Percentiles rank a stretch among this genome's conserved stretches.
Evolutionary conservation across 768 basidiomycete genomes (phyloP).

Genomic region (Phlebiopsis flavidoalba): DNA sequence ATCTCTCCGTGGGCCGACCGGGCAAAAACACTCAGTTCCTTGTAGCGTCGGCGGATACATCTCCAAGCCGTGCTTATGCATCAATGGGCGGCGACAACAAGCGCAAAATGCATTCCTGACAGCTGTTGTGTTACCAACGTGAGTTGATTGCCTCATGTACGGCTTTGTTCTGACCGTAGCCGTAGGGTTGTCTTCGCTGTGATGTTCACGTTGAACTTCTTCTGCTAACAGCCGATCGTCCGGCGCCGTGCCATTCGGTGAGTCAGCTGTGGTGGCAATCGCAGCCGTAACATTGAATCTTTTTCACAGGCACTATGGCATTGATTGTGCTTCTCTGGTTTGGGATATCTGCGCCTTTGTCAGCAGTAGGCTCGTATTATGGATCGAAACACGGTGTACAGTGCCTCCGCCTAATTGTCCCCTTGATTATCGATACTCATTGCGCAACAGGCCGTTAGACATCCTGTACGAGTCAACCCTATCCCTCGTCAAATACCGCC

Average conservation of each 20-base stretch:
- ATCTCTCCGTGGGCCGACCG: not conserved
- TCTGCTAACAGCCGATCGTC: conserved; percentile 84
- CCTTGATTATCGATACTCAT: not conserved
- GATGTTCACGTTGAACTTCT: conserved; percentile 88
- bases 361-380: conserved; percentile 78
- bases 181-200: conserved; percentile 73
- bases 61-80: conserved; percentile 75
- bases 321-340: conserved; percentile 87
- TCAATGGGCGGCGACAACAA: conserved; percentile 76
- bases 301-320: conserved; percentile 66
- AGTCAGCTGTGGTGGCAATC: conserved; percentile 7
- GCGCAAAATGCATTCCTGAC: conserved; percentile 84
- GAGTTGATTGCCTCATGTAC: conserved; percentile 21
- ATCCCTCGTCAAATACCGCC: conserved; percentile 98
- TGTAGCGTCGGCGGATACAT: conserved; percentile 82
- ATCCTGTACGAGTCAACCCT: conserved; percentile 86
- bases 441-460: conserved; percentile 49
- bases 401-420: not conserved
- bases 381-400: conserved; percentile 85
- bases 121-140: conserved; percentile 86
- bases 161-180: not conserved
- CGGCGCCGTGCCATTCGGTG: conserved; percentile 94
- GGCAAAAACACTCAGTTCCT: conserved; percentile 6
- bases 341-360: conserved; percentile 88
- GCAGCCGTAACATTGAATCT: not conserved